Evolutionary conservation across 2,329 filamentous ascomycete genomes (phyloP), one percentile per base, ranked within the genome.

Genomic region (Monilinia fructigena): DNA sequence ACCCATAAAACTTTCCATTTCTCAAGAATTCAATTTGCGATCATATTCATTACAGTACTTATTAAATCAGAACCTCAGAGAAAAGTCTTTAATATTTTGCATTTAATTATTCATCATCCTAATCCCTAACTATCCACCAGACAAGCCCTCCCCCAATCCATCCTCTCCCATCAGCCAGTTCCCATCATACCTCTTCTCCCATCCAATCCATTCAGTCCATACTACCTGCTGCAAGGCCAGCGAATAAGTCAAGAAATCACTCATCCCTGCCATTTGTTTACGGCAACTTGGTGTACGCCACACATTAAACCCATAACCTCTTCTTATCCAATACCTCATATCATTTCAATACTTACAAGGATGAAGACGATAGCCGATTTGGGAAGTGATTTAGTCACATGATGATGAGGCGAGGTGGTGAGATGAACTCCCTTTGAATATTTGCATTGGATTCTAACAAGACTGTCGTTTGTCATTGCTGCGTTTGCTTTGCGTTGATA

Each of bases 201-300:
- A 52, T 28, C 23, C 48, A 28, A 52, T 52, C 48, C 48, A 52
- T 23, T n/a, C 47, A 28, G 42, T 58, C 23, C 40, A 58, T 59
- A 16, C 48, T n/a, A 50, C 56, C 56, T 42, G 38, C 61, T 63
- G 61, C 61, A 63, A 63, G 38, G 61, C 61, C 61, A 63, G 61
- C 61, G 61, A 63, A 63, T 56, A 56, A 61, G 45, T 40, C 58
- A 61, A 47, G 45, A 61, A 61, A 59, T 26, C n/a, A 35, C 10
- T 4, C 48, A 60, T 38, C 58, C 58, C 20, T 60, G 45, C 45
- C 18, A n/a, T 18, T 47, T n/a, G 45, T n/a, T 47, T n/a, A 18
- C 16, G 6, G 45, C 20, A 50, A 60, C 47, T 26, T 4, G 23
- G 14, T 38, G 28, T 11, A 23, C 58, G 47, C 45, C 58, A 60